A percentile compares a stretch with the other conserved stretches of the same genome.
phyloP scores from a whole-genome alignment of 2,329 filamentous ascomycete species.

The Tolypocladium tropicale region DNA sequence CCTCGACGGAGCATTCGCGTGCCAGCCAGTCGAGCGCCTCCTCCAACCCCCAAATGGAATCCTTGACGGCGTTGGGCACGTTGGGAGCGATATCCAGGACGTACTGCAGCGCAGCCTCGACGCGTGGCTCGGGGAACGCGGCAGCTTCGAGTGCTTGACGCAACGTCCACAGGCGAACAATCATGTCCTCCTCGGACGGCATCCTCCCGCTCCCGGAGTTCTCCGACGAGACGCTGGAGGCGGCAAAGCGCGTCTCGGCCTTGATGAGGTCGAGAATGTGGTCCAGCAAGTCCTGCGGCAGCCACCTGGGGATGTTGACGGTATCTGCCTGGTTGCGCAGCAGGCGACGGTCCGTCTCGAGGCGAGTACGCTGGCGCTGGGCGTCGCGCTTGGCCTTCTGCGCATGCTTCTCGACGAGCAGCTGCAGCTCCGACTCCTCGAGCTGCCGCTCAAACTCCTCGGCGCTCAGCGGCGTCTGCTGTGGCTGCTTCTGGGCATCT shows the following conservation, averaged over 20 bases:
- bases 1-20: conserved; percentile 57
- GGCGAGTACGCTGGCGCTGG: conserved; percentile 60
- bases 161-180: conserved; percentile 75
- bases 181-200: conserved; percentile 65
- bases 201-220: conserved; percentile 36
- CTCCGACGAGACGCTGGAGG: conserved; percentile 38
- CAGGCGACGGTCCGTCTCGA: conserved; percentile 78
- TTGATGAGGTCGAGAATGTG: conserved; percentile 65
- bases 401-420: conserved; percentile 75
- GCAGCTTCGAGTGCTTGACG: conserved; percentile 60
- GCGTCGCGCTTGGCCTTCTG: conserved; percentile 72
- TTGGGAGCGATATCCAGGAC: conserved; percentile 58
- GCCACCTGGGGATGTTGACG: conserved; percentile 66
- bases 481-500: conserved; percentile 3
- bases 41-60: conserved; percentile 73
- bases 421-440: conserved; percentile 81
- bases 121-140: conserved; percentile 54
- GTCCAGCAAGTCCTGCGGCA: conserved; percentile 68
- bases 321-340: conserved; percentile 69
- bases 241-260: conserved; percentile 50
- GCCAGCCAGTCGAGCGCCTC: conserved; percentile 87
- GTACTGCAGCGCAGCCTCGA: conserved; percentile 54
- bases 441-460: conserved; percentile 87
- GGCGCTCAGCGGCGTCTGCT: conserved; percentile 51
- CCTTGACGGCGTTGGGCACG: conserved; percentile 44